These are phyloP conservation scores for Diplodia intermedia DNA, from an alignment of 2,329 filamentous ascomycete genomes.

Conservation along the genomic window DNA sequence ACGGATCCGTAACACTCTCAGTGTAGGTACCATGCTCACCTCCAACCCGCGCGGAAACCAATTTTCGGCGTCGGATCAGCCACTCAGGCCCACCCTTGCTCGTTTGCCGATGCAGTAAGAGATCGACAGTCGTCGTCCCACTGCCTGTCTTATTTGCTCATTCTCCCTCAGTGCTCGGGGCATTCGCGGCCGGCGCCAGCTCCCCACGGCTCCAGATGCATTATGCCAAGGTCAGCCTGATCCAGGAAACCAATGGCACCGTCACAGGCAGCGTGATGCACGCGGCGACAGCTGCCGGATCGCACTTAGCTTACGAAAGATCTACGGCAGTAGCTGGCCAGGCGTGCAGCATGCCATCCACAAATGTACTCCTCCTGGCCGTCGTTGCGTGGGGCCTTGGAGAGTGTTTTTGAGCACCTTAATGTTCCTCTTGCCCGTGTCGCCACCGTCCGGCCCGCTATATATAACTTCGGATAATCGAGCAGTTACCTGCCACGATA, in stretches of 20 bases:
- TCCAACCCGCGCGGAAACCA: neutral
- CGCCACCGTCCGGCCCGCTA: neutral
- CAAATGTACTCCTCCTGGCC: neutral
- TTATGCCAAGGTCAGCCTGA: neutral
- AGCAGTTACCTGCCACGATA: neutral
- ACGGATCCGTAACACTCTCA: neutral
- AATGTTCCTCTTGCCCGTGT: constrained; percentile 5
- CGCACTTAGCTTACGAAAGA: constrained; percentile 34
- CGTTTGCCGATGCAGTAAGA: neutral
- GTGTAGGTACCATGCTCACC: neutral
- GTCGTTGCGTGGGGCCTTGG: neutral
- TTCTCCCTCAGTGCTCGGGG: neutral
- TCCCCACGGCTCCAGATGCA: neutral
- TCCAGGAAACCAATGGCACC: neutral
- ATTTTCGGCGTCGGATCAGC: neutral
- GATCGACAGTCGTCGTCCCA: neutral
- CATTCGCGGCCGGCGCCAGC: neutral
- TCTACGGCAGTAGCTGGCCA: constrained; percentile 1
- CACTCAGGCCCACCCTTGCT: neutral
- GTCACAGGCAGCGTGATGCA: neutral
- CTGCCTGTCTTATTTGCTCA: constrained; percentile 23
- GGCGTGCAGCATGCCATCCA: constrained; percentile 9
- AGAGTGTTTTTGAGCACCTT: constrained; percentile 20
- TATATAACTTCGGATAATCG: neutral
- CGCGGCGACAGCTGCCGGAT: constrained; percentile 10